Percentiles rank a stretch among this genome's conserved stretches.
phyloP scores from a whole-genome alignment of 208 protist species.

The Leishmania lainsoni region DNA sequence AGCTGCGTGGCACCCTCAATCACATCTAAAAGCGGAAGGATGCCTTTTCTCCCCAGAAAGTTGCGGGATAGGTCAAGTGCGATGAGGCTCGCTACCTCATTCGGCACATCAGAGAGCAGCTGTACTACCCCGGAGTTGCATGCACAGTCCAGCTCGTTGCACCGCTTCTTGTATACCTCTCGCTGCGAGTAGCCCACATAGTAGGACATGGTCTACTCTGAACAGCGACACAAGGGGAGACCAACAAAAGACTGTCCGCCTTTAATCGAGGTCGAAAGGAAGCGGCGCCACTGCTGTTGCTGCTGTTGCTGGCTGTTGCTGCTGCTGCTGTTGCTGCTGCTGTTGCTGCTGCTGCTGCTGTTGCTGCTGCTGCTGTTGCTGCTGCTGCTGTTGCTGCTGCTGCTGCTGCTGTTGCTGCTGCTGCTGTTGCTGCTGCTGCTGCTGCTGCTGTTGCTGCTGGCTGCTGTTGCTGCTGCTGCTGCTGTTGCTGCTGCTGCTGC shows the following conservation, averaged over 20 bases:
- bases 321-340: background rate
- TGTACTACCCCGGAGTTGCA: slow-evolving; percentile 58
- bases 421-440: background rate
- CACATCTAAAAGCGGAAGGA: slow-evolving; percentile 80
- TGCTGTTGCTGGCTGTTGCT: background rate
- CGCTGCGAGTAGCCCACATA: slow-evolving; percentile 71
- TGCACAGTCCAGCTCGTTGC: slow-evolving; percentile 63
- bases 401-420: background rate
- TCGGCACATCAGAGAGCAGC: slow-evolving; percentile 58
- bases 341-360: background rate
- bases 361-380: background rate
- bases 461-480: too few relatives aligned
- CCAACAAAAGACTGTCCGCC: background rate
- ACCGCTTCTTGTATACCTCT: slow-evolving; percentile 83
- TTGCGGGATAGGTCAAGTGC: slow-evolving; percentile 85
- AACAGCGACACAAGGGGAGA: background rate
- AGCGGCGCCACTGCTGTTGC: background rate
- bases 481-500: background rate
- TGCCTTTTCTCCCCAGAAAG: slow-evolving; percentile 81
- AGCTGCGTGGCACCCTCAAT: slow-evolving; percentile 60
- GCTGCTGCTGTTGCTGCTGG: too few relatives aligned
- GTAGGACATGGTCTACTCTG: slow-evolving; percentile 36
- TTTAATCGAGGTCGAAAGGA: background rate
- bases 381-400: background rate
- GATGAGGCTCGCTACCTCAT: slow-evolving; percentile 58